Evolutionary conservation across 495 filamentous ascomycete species (phyloP).

Genomic region (Aspergillus homomorphus): DNA sequence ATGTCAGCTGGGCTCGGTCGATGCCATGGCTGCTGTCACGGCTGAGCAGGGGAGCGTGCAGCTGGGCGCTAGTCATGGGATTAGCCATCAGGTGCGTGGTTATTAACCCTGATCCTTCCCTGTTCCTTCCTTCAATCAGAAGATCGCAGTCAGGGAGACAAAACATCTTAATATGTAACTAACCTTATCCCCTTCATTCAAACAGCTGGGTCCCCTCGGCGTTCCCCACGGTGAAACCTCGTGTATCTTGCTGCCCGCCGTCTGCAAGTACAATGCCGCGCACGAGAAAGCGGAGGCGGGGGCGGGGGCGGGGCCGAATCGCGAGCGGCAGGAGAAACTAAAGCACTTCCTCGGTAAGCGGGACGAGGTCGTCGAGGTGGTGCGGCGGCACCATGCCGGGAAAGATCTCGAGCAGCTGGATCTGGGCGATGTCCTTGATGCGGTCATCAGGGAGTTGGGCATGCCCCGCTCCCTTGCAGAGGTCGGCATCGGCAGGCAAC

Average conservation of each 20-base stretch:
- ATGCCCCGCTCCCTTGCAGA: constrained; percentile 55
- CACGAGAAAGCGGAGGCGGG: too few relatives aligned
- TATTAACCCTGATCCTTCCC: neutral
- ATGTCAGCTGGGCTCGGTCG: constrained; percentile 53
- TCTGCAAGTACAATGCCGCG: constrained; percentile 57
- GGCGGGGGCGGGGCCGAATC: too few relatives aligned
- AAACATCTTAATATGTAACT: too few relatives aligned
- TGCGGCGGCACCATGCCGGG: constrained; percentile 30
- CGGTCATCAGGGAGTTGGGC: constrained; percentile 51
- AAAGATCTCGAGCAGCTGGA: constrained; percentile 37
- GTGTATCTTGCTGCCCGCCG: constrained; percentile 60
- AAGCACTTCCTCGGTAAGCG: constrained; percentile 50
- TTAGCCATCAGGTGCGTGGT: constrained; percentile 56
- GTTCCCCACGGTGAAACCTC: constrained; percentile 66
- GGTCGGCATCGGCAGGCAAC: constrained; percentile 51
- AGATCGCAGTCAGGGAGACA: too few relatives aligned
- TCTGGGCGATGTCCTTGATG: constrained; percentile 54
- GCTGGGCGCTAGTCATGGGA: constrained; percentile 60
- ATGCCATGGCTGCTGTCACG: constrained; percentile 53
- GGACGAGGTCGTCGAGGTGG: constrained; percentile 37
- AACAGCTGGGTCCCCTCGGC: constrained; percentile 56
- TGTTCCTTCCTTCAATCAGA: neutral
- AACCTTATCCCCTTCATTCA: too few relatives aligned
- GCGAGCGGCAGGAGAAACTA: constrained; percentile 43
- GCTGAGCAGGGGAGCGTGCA: constrained; percentile 30